These are phyloP conservation scores for Pachysandra terminalis DNA, from an alignment of 164 flowering plant species.

Conservation along the genomic window DNA sequence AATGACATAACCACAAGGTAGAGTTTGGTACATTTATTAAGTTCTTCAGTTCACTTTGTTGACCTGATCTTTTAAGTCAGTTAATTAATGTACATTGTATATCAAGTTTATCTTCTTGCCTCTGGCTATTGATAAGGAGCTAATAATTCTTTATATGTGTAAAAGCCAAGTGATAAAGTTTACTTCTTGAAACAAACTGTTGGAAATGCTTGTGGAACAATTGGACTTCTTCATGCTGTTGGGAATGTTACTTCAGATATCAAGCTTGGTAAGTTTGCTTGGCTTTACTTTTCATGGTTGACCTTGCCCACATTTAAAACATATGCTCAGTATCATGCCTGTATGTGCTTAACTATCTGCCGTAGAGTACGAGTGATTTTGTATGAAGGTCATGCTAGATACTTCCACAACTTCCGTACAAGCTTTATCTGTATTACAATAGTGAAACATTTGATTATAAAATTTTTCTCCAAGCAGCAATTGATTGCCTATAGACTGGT, in stretches of 20 bases:
- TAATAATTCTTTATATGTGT: slow-evolving; percentile 15
- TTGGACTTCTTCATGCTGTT: slow-evolving; percentile 97
- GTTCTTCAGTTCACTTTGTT: neutral
- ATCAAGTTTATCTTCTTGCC: neutral
- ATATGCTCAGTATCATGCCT: neutral
- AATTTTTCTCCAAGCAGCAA: neutral
- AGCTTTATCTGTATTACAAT: neutral
- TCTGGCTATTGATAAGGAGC: neutral
- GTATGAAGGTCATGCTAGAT: neutral
- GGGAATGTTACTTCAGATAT: slow-evolving; percentile 83
- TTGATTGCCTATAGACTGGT: neutral
- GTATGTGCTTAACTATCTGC: neutral
- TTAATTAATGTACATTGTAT: neutral
- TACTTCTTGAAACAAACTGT: slow-evolving; percentile 96
- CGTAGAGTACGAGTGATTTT: neutral
- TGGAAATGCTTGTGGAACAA: slow-evolving; percentile 98
- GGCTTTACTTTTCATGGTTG: neutral
- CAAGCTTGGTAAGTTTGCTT: slow-evolving; percentile 61
- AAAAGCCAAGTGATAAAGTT: slow-evolving; percentile 55
- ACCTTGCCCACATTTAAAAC: neutral
- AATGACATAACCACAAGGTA: too few species aligned
- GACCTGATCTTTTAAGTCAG: neutral
- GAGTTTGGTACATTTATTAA: too few species aligned
- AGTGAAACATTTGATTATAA: neutral
- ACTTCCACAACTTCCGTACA: neutral